Percentiles rank a stretch among this genome's conserved stretches.
Conservation (phyloP, 2,329 filamentous ascomycete genomes). For the Aspergillus aculeatus region DNA sequence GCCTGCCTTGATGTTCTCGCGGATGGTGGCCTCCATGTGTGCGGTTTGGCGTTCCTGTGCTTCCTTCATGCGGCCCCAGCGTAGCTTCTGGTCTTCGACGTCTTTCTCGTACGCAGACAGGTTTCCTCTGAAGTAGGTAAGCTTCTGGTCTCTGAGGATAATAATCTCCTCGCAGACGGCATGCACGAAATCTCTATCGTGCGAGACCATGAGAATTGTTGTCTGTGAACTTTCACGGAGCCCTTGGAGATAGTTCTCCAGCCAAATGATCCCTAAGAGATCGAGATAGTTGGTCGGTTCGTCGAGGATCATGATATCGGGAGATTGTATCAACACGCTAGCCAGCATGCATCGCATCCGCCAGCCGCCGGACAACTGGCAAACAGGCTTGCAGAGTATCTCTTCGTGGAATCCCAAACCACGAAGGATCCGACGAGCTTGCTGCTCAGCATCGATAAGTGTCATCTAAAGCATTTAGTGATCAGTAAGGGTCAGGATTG, state of each 20-base stretch:
- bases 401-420: conserved; percentile 71
- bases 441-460: conserved; percentile 62
- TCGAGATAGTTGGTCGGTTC: conserved; percentile 88
- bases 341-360: conserved; percentile 68
- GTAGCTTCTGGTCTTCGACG: conserved; percentile 62
- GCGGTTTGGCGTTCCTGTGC: conserved; percentile 77
- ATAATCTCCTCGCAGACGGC: conserved; percentile 73
- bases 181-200: conserved; percentile 79
- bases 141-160: conserved; percentile 68
- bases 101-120: conserved; percentile 70
- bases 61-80: conserved; percentile 73
- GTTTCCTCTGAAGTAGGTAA: conserved; percentile 74
- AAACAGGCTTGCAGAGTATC: conserved; percentile 59
- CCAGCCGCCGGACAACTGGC: conserved; percentile 74
- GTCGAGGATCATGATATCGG: conserved; percentile 77
- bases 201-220: conserved; percentile 76
- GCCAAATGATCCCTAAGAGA: conserved; percentile 78
- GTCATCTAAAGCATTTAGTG: conserved; percentile 43
- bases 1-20: conserved; percentile 70
- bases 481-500: neutral
- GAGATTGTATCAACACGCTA: conserved; percentile 65
- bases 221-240: conserved; percentile 54
- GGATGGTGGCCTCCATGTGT: conserved; percentile 76
- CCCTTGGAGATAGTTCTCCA: conserved; percentile 68
- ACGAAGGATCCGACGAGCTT: conserved; percentile 63